phyloP scores from a whole-genome alignment of 2,329 filamentous ascomycete species.

The Helotiales sp. region DNA sequence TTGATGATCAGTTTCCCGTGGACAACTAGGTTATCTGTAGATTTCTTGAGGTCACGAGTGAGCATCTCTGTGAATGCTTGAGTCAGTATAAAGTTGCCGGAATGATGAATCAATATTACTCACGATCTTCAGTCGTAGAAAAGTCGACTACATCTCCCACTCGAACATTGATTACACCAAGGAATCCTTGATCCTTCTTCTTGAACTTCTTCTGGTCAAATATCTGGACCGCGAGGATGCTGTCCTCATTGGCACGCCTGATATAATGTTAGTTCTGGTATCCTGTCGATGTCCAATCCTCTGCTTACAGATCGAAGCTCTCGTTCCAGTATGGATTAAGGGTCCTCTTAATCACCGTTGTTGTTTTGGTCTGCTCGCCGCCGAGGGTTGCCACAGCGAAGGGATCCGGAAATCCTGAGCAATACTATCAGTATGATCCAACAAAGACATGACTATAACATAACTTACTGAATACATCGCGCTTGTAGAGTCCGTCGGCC shows the following conservation, averaged over 20 bases:
- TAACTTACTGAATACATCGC: constrained; percentile 95
- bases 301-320: constrained; percentile 86
- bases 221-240: constrained; percentile 95
- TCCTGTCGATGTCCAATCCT: constrained; percentile 31
- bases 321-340: constrained; percentile 99
- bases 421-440: constrained; percentile 29
- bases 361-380: constrained; percentile 98
- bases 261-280: constrained; percentile 11
- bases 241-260: constrained; percentile 91
- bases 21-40: constrained; percentile 95
- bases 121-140: constrained; percentile 88
- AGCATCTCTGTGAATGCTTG: constrained; percentile 76
- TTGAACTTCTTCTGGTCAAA: constrained; percentile 99
- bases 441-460: not conserved
- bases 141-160: constrained; percentile 95
- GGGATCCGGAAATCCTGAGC: constrained; percentile 89
- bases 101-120: constrained; percentile 42
- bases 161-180: constrained; percentile 96
- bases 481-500: constrained; percentile 96
- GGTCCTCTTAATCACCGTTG: constrained; percentile 93
- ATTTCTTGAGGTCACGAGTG: constrained; percentile 95
- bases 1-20: constrained; percentile 98
- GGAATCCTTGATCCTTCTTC: constrained; percentile 99
- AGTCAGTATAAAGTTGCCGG: constrained; percentile 20
- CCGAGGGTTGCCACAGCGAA: constrained; percentile 97